Percentiles rank a stretch among this genome's conserved stretches.
These are phyloP conservation scores for Solanum lignicaule DNA, from an alignment of 257 asterid species.

Conservation along the genomic window DNA sequence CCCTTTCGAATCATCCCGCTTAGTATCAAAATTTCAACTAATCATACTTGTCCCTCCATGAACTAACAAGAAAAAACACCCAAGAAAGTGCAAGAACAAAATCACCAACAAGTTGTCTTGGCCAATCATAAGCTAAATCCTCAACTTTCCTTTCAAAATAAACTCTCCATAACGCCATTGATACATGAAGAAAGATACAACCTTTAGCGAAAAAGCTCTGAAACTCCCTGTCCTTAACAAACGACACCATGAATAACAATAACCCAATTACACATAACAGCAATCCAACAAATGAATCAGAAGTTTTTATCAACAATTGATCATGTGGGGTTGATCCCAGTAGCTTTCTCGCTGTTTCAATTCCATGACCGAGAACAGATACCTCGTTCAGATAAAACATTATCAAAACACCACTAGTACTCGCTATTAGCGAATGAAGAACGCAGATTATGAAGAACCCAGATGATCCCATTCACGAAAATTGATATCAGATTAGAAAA, in stretches of 20 bases:
- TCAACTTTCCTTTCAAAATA: slow-evolving; percentile 58
- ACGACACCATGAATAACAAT: slow-evolving; percentile 57
- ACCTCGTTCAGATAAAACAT: slow-evolving; percentile 54
- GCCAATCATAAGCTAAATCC: slow-evolving; percentile 64
- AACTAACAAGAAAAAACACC: slow-evolving; percentile 49
- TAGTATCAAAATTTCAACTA: background rate
- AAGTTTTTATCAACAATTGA: slow-evolving; percentile 32
- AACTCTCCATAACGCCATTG: slow-evolving; percentile 62
- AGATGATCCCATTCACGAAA: slow-evolving; percentile 31
- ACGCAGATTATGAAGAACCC: slow-evolving; percentile 39
- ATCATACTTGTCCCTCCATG: slow-evolving; percentile 68
- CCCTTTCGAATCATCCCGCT: background rate
- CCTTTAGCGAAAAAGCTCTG: slow-evolving; percentile 61
- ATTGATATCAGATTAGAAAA: background rate
- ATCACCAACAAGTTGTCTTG: slow-evolving; percentile 54
- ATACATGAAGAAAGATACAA: slow-evolving; percentile 33
- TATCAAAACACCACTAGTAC: slow-evolving; percentile 36
- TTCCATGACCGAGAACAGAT: slow-evolving; percentile 47
- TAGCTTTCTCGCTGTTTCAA: slow-evolving; percentile 40
- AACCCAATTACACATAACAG: slow-evolving; percentile 45
- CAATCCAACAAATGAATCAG: slow-evolving; percentile 57
- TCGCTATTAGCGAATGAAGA: slow-evolving; percentile 40
- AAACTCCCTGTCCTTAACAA: slow-evolving; percentile 54
- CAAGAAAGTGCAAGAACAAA: slow-evolving; percentile 55
- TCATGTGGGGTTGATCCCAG: slow-evolving; percentile 66